Percentiles rank a stretch among this genome's conserved stretches.
These are phyloP conservation scores for Leccinum holopus DNA, from an alignment of 1,284 basidiomycete species.

Conservation along the genomic window DNA sequence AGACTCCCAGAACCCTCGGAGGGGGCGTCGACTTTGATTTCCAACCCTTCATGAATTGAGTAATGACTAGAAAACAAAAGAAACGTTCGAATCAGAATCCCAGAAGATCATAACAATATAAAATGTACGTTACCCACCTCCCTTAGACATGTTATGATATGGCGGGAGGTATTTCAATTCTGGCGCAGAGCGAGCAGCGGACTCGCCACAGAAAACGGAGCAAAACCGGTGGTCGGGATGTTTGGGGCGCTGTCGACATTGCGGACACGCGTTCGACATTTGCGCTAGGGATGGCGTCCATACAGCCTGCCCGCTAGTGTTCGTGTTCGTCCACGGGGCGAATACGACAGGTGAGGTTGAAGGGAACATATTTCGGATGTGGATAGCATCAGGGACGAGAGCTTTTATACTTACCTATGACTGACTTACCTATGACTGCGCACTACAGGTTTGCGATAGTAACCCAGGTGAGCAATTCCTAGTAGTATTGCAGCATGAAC, in stretches of 20 bases:
- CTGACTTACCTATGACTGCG: too few species aligned
- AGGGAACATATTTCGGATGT: constrained; percentile 10
- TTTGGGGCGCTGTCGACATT: constrained; percentile 20
- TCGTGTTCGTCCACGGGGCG: too few species aligned
- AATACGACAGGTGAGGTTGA: neutral
- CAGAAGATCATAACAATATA: neutral
- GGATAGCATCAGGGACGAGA: neutral
- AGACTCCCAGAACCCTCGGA: constrained; percentile 20
- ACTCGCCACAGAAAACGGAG: constrained; percentile 15
- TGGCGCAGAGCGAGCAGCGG: constrained; percentile 19
- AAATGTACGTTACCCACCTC: constrained; percentile 5
- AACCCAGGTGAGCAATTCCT: too few species aligned
- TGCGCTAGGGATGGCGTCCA: too few species aligned
- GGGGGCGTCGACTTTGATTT: neutral
- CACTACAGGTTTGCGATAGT: too few species aligned
- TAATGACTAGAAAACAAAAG: constrained; percentile 12
- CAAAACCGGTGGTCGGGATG: constrained; percentile 22
- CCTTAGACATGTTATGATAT: constrained; percentile 11
- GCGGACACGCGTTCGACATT: constrained; percentile 12
- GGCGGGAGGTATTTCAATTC: constrained; percentile 15
- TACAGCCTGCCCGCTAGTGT: too few species aligned
- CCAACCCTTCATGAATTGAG: constrained; percentile 17
- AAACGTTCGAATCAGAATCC: neutral
- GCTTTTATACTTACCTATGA: too few species aligned
- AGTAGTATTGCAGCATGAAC: too few species aligned